Conservation (phyloP, 257 asterid species). For the Ilex aquifolium region DNA sequence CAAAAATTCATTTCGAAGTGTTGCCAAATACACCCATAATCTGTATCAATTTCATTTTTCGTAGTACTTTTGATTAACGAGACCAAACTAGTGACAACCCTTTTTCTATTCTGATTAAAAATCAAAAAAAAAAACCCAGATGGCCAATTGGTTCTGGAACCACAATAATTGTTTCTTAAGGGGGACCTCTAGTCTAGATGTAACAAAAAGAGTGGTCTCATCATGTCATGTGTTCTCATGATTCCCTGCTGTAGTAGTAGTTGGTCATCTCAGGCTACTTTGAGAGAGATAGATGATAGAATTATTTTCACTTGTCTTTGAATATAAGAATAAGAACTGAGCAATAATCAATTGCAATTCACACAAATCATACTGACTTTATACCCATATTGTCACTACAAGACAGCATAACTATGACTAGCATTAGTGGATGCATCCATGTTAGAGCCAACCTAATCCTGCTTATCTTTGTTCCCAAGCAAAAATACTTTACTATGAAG, state of each 20-base stretch:
- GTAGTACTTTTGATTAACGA: no score
- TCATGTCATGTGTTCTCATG: background rate
- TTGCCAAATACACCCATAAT: no score
- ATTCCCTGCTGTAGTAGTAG: no score
- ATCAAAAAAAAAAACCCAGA: no score
- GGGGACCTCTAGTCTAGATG: background rate
- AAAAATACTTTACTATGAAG: constrained; percentile 8
- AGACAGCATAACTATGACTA: constrained; percentile 11
- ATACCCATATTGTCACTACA: background rate
- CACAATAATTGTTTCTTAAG: background rate
- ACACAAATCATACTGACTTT: background rate
- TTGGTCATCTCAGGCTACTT: no score
- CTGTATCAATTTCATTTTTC: background rate
- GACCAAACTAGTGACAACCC: no score
- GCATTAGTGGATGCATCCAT: constrained; percentile 12
- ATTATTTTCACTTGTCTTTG: constrained; percentile 17
- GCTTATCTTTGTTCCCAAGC: constrained; percentile 38
- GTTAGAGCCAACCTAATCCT: constrained; percentile 20
- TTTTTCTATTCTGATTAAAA: no score
- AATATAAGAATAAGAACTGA: constrained; percentile 9
- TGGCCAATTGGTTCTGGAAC: background rate
- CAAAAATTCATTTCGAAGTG: no score
- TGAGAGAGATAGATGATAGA: background rate
- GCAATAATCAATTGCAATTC: background rate
- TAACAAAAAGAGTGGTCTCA: background rate